Percentiles rank a stretch among this genome's conserved stretches.
phyloP scores from a whole-genome alignment of 441 rosid species.

The Omphalea diandra region DNA sequence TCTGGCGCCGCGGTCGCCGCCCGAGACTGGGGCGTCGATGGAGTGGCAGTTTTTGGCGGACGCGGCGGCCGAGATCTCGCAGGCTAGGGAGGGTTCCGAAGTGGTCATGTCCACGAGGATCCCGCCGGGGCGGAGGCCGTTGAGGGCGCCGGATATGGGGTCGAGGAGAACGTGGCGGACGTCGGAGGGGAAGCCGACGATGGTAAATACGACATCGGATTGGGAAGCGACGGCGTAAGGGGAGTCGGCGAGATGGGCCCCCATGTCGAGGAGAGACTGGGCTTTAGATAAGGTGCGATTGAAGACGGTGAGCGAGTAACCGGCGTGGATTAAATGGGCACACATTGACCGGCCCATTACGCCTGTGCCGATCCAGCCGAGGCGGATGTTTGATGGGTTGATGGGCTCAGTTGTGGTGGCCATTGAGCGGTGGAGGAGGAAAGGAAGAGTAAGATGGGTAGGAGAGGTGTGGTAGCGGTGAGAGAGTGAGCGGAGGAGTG shows the following conservation, averaged over 20 bases:
- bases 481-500: conserved; percentile 13
- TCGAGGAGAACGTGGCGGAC: conserved; percentile 79
- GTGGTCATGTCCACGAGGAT: conserved; percentile 92
- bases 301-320: conserved; percentile 78
- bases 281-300: conserved; percentile 81
- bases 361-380: conserved; percentile 96
- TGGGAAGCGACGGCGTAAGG: conserved; percentile 60
- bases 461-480: conserved; percentile 7
- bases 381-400: conserved; percentile 56
- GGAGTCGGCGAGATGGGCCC: conserved; percentile 49
- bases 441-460: background rate
- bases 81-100: conserved; percentile 82
- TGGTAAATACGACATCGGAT: conserved; percentile 84
- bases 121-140: conserved; percentile 70
- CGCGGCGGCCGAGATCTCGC: conserved; percentile 61
- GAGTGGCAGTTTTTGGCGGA: conserved; percentile 47
- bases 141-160: conserved; percentile 60
- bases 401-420: conserved; percentile 41
- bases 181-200: conserved; percentile 89
- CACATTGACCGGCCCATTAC: conserved; percentile 88
- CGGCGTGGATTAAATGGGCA: conserved; percentile 68
- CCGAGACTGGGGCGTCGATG: conserved; percentile 82
- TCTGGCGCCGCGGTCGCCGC: conserved; percentile 79
- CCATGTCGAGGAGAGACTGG: conserved; percentile 65
- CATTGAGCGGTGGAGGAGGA: conserved; percentile 47